Conservation (phyloP, 805 yeast genomes). For the Spathaspora hagerdaliae region DNA sequence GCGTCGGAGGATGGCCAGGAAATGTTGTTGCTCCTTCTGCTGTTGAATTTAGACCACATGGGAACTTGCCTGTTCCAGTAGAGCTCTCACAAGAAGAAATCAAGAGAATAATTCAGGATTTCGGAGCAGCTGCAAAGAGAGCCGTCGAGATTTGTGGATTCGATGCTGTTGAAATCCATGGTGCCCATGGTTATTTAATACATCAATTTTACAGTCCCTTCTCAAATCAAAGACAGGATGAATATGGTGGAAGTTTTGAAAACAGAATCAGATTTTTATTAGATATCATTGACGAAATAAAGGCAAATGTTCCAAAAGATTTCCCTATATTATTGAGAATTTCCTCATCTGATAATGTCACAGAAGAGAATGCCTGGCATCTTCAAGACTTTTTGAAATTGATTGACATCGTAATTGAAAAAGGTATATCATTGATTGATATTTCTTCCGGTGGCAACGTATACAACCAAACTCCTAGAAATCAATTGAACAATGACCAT, state of each 20-base stretch:
- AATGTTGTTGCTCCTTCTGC: slow-evolving; percentile 46
- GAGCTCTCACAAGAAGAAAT: slow-evolving; percentile 42
- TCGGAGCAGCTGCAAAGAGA: slow-evolving; percentile 42
- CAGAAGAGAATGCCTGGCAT: slow-evolving; percentile 35
- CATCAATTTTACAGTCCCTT: slow-evolving; percentile 42
- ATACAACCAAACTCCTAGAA: slow-evolving; percentile 22
- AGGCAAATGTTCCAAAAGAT: slow-evolving; percentile 30
- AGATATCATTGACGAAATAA: slow-evolving; percentile 42
- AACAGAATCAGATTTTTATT: slow-evolving; percentile 48
- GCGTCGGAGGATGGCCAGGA: slow-evolving; percentile 41
- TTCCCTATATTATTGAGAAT: slow-evolving; percentile 46
- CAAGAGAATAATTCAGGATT: slow-evolving; percentile 32
- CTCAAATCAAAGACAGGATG: slow-evolving; percentile 52
- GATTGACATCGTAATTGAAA: slow-evolving; percentile 32
- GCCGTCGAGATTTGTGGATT: slow-evolving; percentile 48
- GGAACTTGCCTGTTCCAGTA: slow-evolving; percentile 28
- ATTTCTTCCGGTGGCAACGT: slow-evolving; percentile 51
- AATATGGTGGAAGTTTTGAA: slow-evolving; percentile 60
- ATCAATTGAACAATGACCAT: not conserved
- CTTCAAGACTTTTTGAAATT: slow-evolving; percentile 41
- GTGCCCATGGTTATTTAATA: slow-evolving; percentile 58
- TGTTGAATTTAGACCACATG: slow-evolving; percentile 21
- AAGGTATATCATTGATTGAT: slow-evolving; percentile 50
- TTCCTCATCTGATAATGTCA: slow-evolving; percentile 41
- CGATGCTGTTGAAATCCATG: slow-evolving; percentile 64